Conservation (phyloP, 768 basidiomycete genomes). For the Galerina sulciceps region DNA sequence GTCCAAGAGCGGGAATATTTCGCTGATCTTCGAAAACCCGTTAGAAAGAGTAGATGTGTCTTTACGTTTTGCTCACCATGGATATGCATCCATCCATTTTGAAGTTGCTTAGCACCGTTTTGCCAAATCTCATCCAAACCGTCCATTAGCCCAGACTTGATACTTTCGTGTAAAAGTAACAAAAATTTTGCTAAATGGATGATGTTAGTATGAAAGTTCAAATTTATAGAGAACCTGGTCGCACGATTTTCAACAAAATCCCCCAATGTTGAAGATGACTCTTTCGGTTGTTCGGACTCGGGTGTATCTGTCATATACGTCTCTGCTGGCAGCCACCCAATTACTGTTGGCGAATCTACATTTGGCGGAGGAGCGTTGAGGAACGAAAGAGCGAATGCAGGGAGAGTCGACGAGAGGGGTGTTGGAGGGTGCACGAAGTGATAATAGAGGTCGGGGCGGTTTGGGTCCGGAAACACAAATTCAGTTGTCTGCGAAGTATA, state of each 20-base stretch:
- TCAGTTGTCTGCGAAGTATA: conserved; percentile 28
- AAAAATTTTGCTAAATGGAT: conserved; percentile 57
- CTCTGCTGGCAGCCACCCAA: conserved; percentile 74
- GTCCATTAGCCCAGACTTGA: conserved; percentile 57
- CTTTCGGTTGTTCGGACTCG: background rate
- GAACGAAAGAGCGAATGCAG: conserved; percentile 72
- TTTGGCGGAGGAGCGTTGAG: conserved; percentile 47
- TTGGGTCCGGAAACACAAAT: conserved; percentile 52
- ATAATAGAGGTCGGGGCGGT: conserved; percentile 71
- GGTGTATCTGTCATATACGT: conserved; percentile 23
- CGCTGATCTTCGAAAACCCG: conserved; percentile 56
- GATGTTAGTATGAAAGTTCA: background rate
- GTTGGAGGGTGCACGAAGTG: conserved; percentile 62
- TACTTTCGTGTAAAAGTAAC: conserved; percentile 59
- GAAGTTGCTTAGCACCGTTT: conserved; percentile 66
- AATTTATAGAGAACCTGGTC: conserved; percentile 22
- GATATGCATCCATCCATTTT: conserved; percentile 88
- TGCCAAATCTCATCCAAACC: conserved; percentile 68
- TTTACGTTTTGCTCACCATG: conserved; percentile 43
- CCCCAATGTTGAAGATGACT: conserved; percentile 45
- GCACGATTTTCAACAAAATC: conserved; percentile 78
- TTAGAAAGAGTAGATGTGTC: background rate
- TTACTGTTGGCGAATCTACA: conserved; percentile 52
- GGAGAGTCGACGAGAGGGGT: conserved; percentile 43
- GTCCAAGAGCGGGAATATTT: conserved; percentile 73